Percentiles rank a stretch among this genome's conserved stretches.
These are phyloP conservation scores for Dentipellis sp. DNA, from an alignment of 768 basidiomycete species.

Conservation along the genomic window DNA sequence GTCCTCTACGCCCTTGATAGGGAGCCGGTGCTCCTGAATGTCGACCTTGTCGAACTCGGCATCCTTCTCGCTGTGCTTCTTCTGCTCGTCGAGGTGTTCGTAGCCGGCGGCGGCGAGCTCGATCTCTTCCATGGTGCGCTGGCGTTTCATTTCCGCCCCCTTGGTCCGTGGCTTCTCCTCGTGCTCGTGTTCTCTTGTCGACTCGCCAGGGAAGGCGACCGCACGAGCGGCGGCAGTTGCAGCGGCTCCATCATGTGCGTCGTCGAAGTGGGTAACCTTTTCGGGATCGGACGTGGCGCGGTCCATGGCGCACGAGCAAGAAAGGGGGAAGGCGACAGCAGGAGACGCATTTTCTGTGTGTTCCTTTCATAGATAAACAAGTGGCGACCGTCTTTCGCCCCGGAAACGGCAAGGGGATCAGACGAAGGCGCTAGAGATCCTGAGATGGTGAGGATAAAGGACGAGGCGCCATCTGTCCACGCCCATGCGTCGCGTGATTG, in stretches of 20 bases:
- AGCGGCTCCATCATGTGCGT: conserved; percentile 21
- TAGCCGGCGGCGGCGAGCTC: conserved; percentile 64
- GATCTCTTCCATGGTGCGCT: conserved; percentile 58
- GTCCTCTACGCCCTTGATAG: conserved; percentile 31
- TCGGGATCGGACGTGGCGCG: conserved; percentile 3
- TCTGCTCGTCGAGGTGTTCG: conserved; percentile 45
- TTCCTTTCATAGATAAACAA: background rate
- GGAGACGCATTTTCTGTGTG: no score
- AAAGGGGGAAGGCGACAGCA: background rate
- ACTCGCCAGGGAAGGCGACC: conserved; percentile 40
- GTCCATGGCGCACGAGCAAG: conserved; percentile 3
- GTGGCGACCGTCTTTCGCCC: background rate
- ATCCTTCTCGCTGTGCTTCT: conserved; percentile 20
- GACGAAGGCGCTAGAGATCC: background rate
- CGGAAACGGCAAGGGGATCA: background rate
- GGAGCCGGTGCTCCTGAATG: conserved; percentile 45
- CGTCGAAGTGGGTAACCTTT: background rate
- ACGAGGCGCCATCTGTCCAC: background rate
- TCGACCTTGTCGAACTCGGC: conserved; percentile 34
- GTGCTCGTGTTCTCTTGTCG: conserved; percentile 16
- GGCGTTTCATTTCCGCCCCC: conserved; percentile 51
- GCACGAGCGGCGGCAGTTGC: conserved; percentile 29
- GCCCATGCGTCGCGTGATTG: conserved; percentile 1
- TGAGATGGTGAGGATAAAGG: background rate
- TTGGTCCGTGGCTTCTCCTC: conserved; percentile 37